Conservation (phyloP, 2,329 filamentous ascomycete genomes). For the Ophiostoma perfectum region DNA sequence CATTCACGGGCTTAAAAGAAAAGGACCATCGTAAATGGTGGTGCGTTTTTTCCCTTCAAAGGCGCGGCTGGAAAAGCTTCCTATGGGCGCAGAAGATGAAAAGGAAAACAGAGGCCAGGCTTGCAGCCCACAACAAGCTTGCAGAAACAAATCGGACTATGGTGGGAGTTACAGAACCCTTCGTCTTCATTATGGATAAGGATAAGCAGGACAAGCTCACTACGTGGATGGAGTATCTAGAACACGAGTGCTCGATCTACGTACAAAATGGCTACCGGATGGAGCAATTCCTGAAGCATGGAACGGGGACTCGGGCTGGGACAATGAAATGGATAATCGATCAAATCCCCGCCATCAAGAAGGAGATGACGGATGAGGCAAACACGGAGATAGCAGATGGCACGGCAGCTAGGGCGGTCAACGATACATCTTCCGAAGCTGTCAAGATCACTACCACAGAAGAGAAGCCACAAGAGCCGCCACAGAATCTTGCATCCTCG, state of each 20-base stretch:
- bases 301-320: not conserved
- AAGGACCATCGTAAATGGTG: not conserved
- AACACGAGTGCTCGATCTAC: not conserved
- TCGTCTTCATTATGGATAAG: not conserved
- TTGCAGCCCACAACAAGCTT: not conserved
- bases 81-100: not conserved
- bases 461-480: not conserved
- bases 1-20: not conserved
- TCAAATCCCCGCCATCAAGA: not conserved
- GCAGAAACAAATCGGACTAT: not conserved
- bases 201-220: not conserved
- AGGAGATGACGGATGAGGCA: not conserved
- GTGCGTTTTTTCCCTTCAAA: not conserved
- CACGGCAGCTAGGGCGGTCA: not conserved
- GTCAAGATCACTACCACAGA: not conserved
- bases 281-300: not conserved
- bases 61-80: not conserved
- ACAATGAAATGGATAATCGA: not conserved
- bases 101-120: not conserved
- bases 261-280: not conserved
- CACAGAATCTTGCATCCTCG: not conserved
- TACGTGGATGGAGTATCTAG: constrained; percentile 1
- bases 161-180: not conserved
- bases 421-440: not conserved
- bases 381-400: no score